A percentile compares a stretch with the other conserved stretches of the same genome.
Conservation (phyloP, 2,329 filamentous ascomycete genomes). For the Byssochlamys sp. region DNA sequence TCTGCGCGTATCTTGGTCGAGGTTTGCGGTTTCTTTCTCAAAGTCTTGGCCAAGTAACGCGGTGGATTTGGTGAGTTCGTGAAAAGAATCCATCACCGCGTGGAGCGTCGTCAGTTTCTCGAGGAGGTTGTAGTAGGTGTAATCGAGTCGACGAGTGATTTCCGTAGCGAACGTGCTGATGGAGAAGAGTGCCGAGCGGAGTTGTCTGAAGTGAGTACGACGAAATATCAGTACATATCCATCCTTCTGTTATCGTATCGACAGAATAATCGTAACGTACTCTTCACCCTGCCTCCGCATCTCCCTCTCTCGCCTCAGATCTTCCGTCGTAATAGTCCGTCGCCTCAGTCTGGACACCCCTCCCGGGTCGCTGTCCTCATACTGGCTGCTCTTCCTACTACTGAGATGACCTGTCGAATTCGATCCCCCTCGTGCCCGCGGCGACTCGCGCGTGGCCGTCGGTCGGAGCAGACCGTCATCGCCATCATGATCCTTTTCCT, state of each 20-base stretch:
- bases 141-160: conserved; percentile 38
- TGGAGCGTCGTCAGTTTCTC: conserved; percentile 35
- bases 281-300: conserved; percentile 69
- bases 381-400: conserved; percentile 21
- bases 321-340: conserved; percentile 24
- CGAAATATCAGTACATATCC: background rate
- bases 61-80: conserved; percentile 30
- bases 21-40: conserved; percentile 22
- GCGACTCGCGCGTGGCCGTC: conserved; percentile 18
- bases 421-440: conserved; percentile 24
- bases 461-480: conserved; percentile 23
- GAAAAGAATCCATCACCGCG: conserved; percentile 32
- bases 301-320: conserved; percentile 37
- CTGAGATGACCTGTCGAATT: conserved; percentile 19
- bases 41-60: conserved; percentile 29
- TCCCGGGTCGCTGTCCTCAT: conserved; percentile 18
- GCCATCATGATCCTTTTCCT: conserved; percentile 9
- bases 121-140: conserved; percentile 40
- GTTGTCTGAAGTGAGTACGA: conserved; percentile 11
- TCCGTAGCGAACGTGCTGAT: conserved; percentile 32
- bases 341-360: conserved; percentile 14
- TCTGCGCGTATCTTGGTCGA: conserved; percentile 29
- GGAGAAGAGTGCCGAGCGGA: conserved; percentile 25
- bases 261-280: conserved; percentile 42
- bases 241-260: background rate